phyloP scores from a whole-genome alignment of 2,329 filamentous ascomycete genomes.

The Cercospora sp. region DNA sequence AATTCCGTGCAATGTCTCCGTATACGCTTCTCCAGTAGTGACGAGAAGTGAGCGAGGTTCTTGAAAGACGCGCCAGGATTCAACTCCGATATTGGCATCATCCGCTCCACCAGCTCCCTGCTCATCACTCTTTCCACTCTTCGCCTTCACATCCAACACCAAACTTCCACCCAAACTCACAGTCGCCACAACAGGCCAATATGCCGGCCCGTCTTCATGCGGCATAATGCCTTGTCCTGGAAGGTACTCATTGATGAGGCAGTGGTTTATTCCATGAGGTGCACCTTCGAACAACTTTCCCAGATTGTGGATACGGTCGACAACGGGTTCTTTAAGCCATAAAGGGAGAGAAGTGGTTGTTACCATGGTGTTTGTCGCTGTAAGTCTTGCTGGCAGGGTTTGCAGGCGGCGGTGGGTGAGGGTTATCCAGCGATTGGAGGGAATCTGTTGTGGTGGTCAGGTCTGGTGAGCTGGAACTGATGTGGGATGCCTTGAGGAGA shows the following conservation, averaged over 20 bases:
- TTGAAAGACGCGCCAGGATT: slow-evolving; percentile 66
- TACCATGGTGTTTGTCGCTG: slow-evolving; percentile 72
- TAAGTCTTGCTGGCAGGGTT: slow-evolving; percentile 83
- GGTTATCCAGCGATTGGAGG: slow-evolving; percentile 70
- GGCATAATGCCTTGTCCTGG: slow-evolving; percentile 94
- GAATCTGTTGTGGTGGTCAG: slow-evolving; percentile 42
- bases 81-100: not conserved
- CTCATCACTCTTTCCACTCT: slow-evolving; percentile 52
- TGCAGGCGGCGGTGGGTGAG: slow-evolving; percentile 88
- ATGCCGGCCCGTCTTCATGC: slow-evolving; percentile 89
- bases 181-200: slow-evolving; percentile 85
- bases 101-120: slow-evolving; percentile 38
- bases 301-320: slow-evolving; percentile 56
- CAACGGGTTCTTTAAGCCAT: slow-evolving; percentile 72
- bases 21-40: slow-evolving; percentile 69
- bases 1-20: slow-evolving; percentile 73
- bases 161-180: slow-evolving; percentile 78
- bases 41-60: slow-evolving; percentile 79
- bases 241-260: slow-evolving; percentile 88
- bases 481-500: too few relatives aligned
- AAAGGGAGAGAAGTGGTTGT: slow-evolving; percentile 66
- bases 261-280: slow-evolving; percentile 85
- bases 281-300: slow-evolving; percentile 59
- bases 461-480: too few relatives aligned
- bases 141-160: slow-evolving; percentile 70